These are phyloP conservation scores for Acacia crassicarpa DNA, from an alignment of 306 rosid species.

Conservation along the genomic window DNA sequence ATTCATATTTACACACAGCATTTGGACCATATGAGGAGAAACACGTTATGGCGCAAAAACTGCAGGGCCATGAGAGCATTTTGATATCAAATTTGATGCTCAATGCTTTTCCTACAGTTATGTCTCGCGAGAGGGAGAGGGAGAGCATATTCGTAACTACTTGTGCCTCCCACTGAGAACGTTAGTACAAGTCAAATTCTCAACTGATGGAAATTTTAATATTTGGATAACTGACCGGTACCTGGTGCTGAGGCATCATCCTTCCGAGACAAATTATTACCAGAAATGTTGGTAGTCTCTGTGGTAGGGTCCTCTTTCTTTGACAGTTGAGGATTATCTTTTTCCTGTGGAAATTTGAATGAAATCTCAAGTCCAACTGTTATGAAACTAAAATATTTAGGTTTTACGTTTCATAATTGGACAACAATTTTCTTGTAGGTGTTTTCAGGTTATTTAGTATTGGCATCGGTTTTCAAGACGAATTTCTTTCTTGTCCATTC, in stretches of 20 bases:
- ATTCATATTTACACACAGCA: slow-evolving; percentile 20
- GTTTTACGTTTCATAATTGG: not conserved
- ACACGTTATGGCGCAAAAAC: not conserved
- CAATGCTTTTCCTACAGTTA: not conserved
- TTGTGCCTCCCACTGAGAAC: not conserved
- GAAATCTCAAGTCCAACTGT: slow-evolving; percentile 28
- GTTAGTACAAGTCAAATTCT: slow-evolving; percentile 15
- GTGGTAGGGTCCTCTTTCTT: slow-evolving; percentile 35
- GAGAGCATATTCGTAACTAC: not conserved
- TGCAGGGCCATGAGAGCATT: not conserved
- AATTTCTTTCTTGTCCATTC: slow-evolving; percentile 30
- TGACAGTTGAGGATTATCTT: slow-evolving; percentile 38
- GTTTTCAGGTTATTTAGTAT: slow-evolving; percentile 29
- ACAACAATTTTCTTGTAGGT: not conserved
- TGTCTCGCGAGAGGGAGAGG: not conserved
- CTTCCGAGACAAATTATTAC: slow-evolving; percentile 35
- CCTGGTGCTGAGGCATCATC: slow-evolving; percentile 50
- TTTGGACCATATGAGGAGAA: not conserved
- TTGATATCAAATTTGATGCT: slow-evolving; percentile 17
- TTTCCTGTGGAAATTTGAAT: slow-evolving; percentile 48
- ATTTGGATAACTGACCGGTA: slow-evolving; percentile 46
- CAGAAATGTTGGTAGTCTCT: slow-evolving; percentile 29
- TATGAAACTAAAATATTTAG: slow-evolving; percentile 6
- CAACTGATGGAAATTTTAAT: slow-evolving; percentile 4
- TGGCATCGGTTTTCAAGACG: slow-evolving; percentile 16